Base-by-base conservation (phyloP, 345 rosid species). In the Brassica juncea region DNA sequence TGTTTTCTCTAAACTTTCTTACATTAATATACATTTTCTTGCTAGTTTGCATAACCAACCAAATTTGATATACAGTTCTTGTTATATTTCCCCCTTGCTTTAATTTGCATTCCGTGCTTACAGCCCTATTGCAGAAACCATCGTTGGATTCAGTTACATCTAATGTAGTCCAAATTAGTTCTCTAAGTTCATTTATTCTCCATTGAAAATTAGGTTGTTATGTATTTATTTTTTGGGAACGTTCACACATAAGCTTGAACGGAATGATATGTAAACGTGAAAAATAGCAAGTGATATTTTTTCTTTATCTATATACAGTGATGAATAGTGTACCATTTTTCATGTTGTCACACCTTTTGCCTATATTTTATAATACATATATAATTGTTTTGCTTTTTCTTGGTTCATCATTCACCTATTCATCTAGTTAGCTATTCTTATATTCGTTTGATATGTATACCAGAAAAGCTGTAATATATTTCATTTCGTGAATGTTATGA, bases 401-500 rank as follows among this genome's bases (percentile, higher is more conserved):
- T 23, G 25, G 25, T 23, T 23, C 25, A 23, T 23, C 25, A 23
- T 23, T 23, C 25, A 23, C 25, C 25, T 23, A 10, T 34, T 42
- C 49, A 42, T 14, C 49, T 9, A 42, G 10, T 42, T 42, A 42
- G 49, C 49, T 42, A 42, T 42, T 42, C 49, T 42, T 10, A 12
- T 37, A 8, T 37, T 37, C 44, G 44, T 3, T 8, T 8, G 44
- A 37, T 10, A 37, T 37, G 10, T 37, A 37, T 37, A 37, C 44
- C 44, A 37, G 44, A 8, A 28, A 63, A 4, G 7, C 10, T 10
- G 67, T 75, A 75, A 66, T 16, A 66, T 16, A 39, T 2, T 1
- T 67, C 42, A 25, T 27, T 32, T 68, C 21, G 39, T 67, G 67
- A 54, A 75, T 67, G 59, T 67, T 1, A 76, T 66, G 3, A 58